phyloP scores from a whole-genome alignment of 306 rosid genomes.

The Hippophae tibetana region DNA sequence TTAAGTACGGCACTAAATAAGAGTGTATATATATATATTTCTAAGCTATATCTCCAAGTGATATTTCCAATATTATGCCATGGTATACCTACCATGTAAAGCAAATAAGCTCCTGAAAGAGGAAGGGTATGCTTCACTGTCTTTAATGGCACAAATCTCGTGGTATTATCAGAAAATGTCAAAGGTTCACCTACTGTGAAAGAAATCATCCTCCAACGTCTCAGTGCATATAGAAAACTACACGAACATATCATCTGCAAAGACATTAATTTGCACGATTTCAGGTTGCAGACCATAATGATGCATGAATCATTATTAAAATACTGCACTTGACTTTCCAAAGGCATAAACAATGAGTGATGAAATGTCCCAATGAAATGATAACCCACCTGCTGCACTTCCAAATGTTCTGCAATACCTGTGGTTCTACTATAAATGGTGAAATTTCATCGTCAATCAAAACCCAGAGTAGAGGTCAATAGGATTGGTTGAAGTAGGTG shows the following conservation, averaged over 20 bases:
- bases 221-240: constrained; percentile 58
- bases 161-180: constrained; percentile 34
- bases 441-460: too few species aligned
- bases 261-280: constrained; percentile 12
- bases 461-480: too few species aligned
- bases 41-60: constrained; percentile 6
- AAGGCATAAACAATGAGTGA: neutral
- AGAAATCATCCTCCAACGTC: constrained; percentile 64
- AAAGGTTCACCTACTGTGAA: constrained; percentile 52
- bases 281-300: constrained; percentile 14
- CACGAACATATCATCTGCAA: constrained; percentile 79
- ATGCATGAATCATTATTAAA: neutral
- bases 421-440: too few species aligned
- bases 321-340: neutral
- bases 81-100: constrained; percentile 65
- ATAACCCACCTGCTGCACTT: too few species aligned
- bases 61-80: constrained; percentile 1
- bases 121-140: constrained; percentile 79
- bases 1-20: neutral
- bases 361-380: neutral
- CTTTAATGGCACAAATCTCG: constrained; percentile 53
- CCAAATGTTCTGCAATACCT: too few species aligned
- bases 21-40: constrained; percentile 3
- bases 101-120: constrained; percentile 76
- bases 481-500: too few species aligned